Conservation (phyloP, 2,329 filamentous ascomycete genomes). For the Aspergillus ustus region DNA sequence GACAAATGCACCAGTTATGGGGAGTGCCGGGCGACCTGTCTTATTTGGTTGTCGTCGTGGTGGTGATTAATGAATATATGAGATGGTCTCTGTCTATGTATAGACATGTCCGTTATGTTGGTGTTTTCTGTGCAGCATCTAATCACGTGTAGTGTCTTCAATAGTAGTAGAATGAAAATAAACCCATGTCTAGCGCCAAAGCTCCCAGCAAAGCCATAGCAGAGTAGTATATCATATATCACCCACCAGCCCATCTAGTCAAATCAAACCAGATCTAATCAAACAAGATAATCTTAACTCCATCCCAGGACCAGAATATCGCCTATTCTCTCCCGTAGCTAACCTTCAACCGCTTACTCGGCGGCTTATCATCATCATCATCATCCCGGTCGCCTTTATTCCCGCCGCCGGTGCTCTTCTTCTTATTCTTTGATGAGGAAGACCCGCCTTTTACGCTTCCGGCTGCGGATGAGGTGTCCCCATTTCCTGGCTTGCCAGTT, state of each 20-base stretch:
- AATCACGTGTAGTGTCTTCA: background rate
- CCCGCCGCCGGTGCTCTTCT: constrained; percentile 36
- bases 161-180: background rate
- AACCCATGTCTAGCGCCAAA: background rate
- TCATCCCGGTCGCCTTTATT: constrained; percentile 32
- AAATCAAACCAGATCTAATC: background rate
- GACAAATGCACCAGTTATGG: background rate
- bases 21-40: background rate
- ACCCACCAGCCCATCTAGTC: background rate
- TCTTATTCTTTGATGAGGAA: constrained; percentile 47
- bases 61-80: background rate
- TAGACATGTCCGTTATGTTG: background rate
- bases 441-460: constrained; percentile 37
- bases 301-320: background rate
- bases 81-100: background rate
- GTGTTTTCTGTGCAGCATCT: background rate
- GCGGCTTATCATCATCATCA: constrained; percentile 43
- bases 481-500: constrained; percentile 33
- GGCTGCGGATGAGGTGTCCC: constrained; percentile 27
- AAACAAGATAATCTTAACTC: background rate
- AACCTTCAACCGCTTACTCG: constrained; percentile 51
- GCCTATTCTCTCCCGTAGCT: constrained; percentile 50
- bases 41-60: background rate
- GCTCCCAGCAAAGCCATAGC: background rate
- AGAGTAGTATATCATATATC: background rate